Base-by-base conservation (phyloP, 768 basidiomycete genomes). In the Trametes elegans region DNA sequence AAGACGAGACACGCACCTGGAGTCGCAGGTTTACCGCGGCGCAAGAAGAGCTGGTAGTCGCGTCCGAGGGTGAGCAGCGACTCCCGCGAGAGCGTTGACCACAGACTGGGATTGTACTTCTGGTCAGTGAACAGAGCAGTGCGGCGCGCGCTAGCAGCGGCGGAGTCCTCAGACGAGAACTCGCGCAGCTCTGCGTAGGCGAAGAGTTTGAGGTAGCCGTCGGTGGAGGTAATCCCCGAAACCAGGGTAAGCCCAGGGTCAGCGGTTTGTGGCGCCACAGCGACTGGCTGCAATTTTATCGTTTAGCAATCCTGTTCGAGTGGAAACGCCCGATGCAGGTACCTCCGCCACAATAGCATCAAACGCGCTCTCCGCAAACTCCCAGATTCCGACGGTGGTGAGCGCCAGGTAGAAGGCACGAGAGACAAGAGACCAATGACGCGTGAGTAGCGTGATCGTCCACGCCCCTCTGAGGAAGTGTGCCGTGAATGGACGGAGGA, bases 31-130 rank as follows among this genome's bases (percentile, higher is more conserved):
- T 73, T 71, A 1, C 90, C 90, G n/a, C 80, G 73, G 1, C 80
- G 76, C 3, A 87, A 70, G 43, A 91, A 72, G 0, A 75, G 71
- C 61, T 87, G 87, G 57, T 90, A 90, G 66, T 93, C 88, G 1
- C 71, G 65, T 8, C 87, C 89, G 1, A 92, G 74, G 7, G 79
- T 65, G 9, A 87, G 63, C 2, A 93, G 74, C 7, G 79, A 74
- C 50, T 84, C 81, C 4, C 87, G 77, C 7, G 74, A 73, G 28
- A 90, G 70, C 2, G 75, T 74, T 18, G 72, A 73, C 90, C 90
- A 92, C 8, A 88, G 68, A 47, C 72, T 81, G 0, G 83, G 84
- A 7, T 71, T 75, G 47, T 81, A 80, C 60, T 85, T 87, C 63
- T 87, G 84, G 60, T 90, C 88, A 0, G 77, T 77, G 62, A 89